Evolutionary conservation across 2,329 filamentous ascomycete species (phyloP).

Genomic region (Fusarium sulawesiense): DNA sequence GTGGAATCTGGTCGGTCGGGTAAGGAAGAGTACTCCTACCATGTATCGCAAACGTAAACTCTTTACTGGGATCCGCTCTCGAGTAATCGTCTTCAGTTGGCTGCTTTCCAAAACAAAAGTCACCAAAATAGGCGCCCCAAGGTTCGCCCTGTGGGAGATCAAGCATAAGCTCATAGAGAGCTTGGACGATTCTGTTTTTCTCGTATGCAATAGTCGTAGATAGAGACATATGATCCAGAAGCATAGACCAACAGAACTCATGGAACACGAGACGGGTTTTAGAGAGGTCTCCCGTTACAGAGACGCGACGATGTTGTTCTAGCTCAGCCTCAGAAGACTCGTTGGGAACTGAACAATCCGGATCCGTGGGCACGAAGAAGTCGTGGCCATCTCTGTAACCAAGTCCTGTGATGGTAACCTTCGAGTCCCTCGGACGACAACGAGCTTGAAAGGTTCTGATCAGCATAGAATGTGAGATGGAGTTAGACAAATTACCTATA

Average conservation of each 20-base stretch:
- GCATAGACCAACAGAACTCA: background rate
- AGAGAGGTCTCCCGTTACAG: background rate
- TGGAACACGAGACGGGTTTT: background rate
- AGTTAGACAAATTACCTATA: background rate
- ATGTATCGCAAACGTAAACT: background rate
- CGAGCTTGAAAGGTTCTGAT: background rate
- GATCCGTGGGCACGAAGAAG: background rate
- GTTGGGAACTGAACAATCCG: background rate
- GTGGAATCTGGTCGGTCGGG: fast-evolving
- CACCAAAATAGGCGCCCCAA: no score
- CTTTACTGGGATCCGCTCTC: background rate
- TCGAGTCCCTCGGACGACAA: background rate
- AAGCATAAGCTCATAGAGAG: background rate
- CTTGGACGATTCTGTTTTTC: background rate
- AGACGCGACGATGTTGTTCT: background rate
- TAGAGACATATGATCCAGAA: background rate
- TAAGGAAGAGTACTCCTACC: background rate
- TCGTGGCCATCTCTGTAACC: background rate
- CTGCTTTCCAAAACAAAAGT: no score
- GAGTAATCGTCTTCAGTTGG: background rate
- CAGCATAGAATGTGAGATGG: background rate
- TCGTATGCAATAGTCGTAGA: fast-evolving
- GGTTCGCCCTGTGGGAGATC: background rate
- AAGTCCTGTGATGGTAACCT: background rate
- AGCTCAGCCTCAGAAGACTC: background rate